phyloP scores from a whole-genome alignment of 106 monocot genomes.

The Phalaenopsis aphrodite region DNA sequence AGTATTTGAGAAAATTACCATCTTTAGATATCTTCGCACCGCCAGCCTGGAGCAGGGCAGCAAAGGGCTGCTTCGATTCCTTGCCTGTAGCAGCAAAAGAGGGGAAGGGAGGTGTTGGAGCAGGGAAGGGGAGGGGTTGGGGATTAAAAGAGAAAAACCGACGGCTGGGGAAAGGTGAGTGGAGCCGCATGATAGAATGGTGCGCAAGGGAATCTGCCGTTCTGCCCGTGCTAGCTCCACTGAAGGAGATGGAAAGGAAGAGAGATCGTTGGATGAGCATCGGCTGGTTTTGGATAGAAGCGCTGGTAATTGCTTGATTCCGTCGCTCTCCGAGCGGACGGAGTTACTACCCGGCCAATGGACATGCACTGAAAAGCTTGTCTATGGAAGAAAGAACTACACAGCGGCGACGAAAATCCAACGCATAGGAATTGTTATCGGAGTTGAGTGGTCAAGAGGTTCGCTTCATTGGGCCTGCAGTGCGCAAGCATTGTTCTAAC shows the following conservation, averaged over 20 bases:
- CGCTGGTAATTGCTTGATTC: not conserved
- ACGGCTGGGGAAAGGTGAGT: constrained; percentile 8
- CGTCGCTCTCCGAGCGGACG: not conserved
- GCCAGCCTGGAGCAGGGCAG: constrained; percentile 60
- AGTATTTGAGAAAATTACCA: constrained; percentile 22
- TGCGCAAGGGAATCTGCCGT: not conserved
- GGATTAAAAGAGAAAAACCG: constrained; percentile 7
- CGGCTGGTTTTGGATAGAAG: not conserved
- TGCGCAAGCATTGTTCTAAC: no score
- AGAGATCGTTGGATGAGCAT: not conserved
- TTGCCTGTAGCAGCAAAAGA: constrained; percentile 11
- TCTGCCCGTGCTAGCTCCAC: not conserved
- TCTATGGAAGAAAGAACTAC: no score
- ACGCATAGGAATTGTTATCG: no score
- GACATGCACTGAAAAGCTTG: not conserved
- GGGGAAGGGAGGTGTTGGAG: constrained; percentile 5
- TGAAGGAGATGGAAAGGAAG: constrained; percentile 2
- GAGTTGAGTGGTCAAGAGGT: no score
- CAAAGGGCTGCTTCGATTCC: constrained; percentile 25
- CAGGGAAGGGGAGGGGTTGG: constrained; percentile 10
- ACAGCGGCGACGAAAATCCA: no score
- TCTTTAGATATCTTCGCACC: constrained; percentile 72
- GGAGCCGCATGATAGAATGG: not conserved
- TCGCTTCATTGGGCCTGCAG: no score
- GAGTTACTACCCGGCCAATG: not conserved